Percentiles rank a stretch among this genome's conserved stretches.
Evolutionary conservation across 345 rosid genomes (phyloP).

Genomic region (Hypericum perforatum): DNA sequence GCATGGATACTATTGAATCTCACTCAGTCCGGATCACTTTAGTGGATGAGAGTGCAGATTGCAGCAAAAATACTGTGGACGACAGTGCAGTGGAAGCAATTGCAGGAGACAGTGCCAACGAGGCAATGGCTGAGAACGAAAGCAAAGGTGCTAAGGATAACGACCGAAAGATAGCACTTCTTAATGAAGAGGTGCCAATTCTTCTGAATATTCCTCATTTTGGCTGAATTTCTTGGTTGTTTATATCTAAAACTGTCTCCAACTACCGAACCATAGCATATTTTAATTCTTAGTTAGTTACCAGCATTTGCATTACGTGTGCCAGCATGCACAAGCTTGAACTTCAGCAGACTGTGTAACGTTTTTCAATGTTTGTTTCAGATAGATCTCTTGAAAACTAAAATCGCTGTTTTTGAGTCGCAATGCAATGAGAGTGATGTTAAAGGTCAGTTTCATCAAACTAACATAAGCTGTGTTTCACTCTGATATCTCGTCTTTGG

Average conservation of each 20-base stretch:
- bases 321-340: no score
- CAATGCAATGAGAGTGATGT: constrained; percentile 21
- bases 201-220: background rate
- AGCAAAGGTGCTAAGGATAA: constrained; percentile 20
- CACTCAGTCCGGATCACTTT: constrained; percentile 16
- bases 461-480: constrained; percentile 14
- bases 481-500: constrained; percentile 2
- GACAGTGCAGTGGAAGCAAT: constrained; percentile 10
- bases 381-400: constrained; percentile 56
- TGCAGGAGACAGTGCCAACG: constrained; percentile 24
- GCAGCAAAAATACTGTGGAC: no score
- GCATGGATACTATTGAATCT: constrained; percentile 16
- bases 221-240: background rate
- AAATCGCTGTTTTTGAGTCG: constrained; percentile 53
- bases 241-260: no score
- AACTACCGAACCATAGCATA: no score
- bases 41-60: constrained; percentile 13
- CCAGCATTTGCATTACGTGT: no score
- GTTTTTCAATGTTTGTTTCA: constrained; percentile 23
- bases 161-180: constrained; percentile 32
- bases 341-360: background rate
- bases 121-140: constrained; percentile 20
- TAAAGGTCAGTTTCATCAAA: constrained; percentile 15
- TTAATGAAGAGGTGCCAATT: constrained; percentile 56
- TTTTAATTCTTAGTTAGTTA: no score